Evolutionary conservation across 2,329 filamentous ascomycete genomes (phyloP), one percentile per base, ranked within the genome.

Genomic region (Myotisia sp.): DNA sequence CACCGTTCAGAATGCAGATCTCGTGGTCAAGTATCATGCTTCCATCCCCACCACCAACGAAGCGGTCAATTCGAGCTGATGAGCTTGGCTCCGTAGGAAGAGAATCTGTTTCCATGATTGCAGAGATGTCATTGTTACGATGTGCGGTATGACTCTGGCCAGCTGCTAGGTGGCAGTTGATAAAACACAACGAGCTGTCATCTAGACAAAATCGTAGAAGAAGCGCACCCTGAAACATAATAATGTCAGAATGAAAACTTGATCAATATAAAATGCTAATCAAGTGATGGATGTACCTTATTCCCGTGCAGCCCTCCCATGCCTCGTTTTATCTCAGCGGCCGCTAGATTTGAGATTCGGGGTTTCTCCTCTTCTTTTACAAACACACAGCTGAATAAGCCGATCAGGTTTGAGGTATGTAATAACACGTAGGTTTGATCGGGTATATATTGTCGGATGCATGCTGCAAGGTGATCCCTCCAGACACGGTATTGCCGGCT

Each of bases 401-500:
- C 90, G 2, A 98, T 86, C 45, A 98, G 71, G 43, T 84, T 84
- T 4, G 85, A 78, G 2, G 83, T 90, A 47, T 95, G 85, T 5
- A 98, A 65, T 4, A 93, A 70, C 29, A 84, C 76, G 50, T 95
- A 98, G 42, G 85, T 74, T 35, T 80, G 71, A 5, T 69, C 60
- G 0, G 81, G 79, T 71, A 90, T 81, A 48, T 77, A 76, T 44
- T 92, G 83, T 50, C 93, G 83, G 24, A 98, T 65, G 34, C 75
- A 76, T 39, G 81, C 74, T 26, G 80, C 76, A 19, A 98, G 65
- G 53, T 92, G 86, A 53, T 95, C 85, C 50, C 84, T 74, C 90
- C 90, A 98, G 40, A 92, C 84, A 42, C 90, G 81, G 55, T 98
- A 98, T 51, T 94, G 86, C 46, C 92, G 86, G 56, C 84, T 92